A percentile compares a stretch with the other conserved stretches of the same genome.
Conservation (phyloP, 805 yeast genomes). For the Lachancea cidri region DNA sequence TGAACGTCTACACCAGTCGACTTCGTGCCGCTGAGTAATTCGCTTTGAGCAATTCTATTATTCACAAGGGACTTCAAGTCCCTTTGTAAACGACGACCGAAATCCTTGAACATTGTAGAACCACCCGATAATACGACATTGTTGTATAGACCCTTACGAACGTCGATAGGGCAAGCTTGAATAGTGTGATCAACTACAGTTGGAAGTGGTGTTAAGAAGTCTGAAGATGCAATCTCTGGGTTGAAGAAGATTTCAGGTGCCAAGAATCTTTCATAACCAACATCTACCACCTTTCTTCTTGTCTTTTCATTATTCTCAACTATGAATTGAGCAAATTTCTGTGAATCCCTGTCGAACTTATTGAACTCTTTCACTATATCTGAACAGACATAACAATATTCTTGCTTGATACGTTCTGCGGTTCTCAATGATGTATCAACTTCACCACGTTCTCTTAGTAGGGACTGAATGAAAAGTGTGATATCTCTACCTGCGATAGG, state of each 20-base stretch:
- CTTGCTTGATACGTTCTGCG: constrained; percentile 95
- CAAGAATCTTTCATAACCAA: constrained; percentile 94
- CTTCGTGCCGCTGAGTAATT: constrained; percentile 63
- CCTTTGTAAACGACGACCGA: constrained; percentile 95
- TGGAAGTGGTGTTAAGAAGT: constrained; percentile 93
- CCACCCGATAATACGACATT: constrained; percentile 97
- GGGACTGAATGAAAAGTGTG: constrained; percentile 85
- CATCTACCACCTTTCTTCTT: constrained; percentile 67
- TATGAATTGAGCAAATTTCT: constrained; percentile 86
- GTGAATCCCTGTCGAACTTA: constrained; percentile 91
- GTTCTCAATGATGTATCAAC: constrained; percentile 88
- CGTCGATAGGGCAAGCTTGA: constrained; percentile 95
- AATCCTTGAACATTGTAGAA: constrained; percentile 97
- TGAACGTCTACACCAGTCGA: constrained; percentile 95
- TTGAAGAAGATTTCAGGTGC: constrained; percentile 99
- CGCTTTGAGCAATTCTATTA: constrained; percentile 80
- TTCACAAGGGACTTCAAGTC: constrained; percentile 85
- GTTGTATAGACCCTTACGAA: constrained; percentile 90
- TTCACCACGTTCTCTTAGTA: constrained; percentile 96
- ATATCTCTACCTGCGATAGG: constrained; percentile 99
- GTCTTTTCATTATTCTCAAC: constrained; percentile 74
- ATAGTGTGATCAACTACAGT: constrained; percentile 93
- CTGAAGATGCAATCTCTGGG: constrained; percentile 95
- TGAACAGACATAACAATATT: constrained; percentile 95
- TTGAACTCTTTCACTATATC: constrained; percentile 95